A percentile compares a stretch with the other conserved stretches of the same genome.
phyloP scores from a whole-genome alignment of 2,329 filamentous ascomycete genomes.

The Clonostachys chloroleuca region DNA sequence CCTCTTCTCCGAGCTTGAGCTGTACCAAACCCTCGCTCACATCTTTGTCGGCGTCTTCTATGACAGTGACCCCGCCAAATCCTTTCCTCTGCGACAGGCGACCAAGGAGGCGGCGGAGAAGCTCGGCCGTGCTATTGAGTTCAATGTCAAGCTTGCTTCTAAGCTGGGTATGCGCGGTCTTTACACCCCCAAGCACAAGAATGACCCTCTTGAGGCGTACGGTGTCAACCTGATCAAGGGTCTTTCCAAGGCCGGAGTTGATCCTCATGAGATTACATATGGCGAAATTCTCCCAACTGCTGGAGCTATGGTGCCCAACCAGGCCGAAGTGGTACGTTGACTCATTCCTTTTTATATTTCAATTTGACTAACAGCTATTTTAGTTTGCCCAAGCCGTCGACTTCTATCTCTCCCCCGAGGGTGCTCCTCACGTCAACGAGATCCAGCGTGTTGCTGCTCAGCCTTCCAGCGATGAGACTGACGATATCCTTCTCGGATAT shows the following conservation, averaged over 20 bases:
- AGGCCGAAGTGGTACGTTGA: slow-evolving; percentile 57
- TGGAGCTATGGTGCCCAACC: slow-evolving; percentile 63
- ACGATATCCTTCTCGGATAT: slow-evolving; percentile 63
- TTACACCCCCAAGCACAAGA: slow-evolving; percentile 45
- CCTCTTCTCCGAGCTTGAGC: slow-evolving; percentile 47
- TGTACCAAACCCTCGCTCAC: slow-evolving; percentile 59
- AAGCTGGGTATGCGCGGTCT: slow-evolving; percentile 31
- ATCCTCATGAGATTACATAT: slow-evolving; percentile 64
- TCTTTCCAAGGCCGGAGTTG: slow-evolving; percentile 59
- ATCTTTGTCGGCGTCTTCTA: slow-evolving; percentile 65
- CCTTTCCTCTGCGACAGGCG: slow-evolving; percentile 57
- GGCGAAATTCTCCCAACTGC: slow-evolving; percentile 66
- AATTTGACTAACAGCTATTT: slow-evolving; percentile 7
- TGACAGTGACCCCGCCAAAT: slow-evolving; percentile 62
- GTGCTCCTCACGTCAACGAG: slow-evolving; percentile 50
- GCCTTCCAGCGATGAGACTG: slow-evolving; percentile 49
- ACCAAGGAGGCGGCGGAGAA: slow-evolving; percentile 52
- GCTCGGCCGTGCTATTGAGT: slow-evolving; percentile 58
- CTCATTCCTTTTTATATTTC: not conserved
- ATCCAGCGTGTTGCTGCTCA: slow-evolving; percentile 56
- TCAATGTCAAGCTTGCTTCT: slow-evolving; percentile 57
- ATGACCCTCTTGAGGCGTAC: slow-evolving; percentile 55
- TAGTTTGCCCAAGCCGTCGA: slow-evolving; percentile 70
- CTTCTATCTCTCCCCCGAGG: slow-evolving; percentile 61
- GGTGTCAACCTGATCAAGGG: slow-evolving; percentile 62